Base-by-base conservation (phyloP, 2,329 filamentous ascomycete species). In the Chrysoporthe austroafricana region DNA sequence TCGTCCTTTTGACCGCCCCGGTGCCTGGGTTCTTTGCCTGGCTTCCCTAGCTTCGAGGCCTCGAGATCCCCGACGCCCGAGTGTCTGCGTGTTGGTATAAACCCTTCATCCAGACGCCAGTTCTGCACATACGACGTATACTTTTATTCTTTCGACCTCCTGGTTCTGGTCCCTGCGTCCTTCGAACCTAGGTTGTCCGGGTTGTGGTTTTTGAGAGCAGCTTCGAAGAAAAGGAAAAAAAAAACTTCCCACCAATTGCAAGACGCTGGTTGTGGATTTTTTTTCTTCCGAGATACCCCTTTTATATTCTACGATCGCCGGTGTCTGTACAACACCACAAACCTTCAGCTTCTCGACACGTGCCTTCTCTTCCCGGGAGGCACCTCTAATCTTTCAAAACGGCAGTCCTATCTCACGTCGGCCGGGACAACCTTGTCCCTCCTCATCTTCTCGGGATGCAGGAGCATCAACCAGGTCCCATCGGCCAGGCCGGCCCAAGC, bases 401-500 rank as follows among this genome's bases (percentile, higher is more conserved):
- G 91, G 91, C 91, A 85, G 88, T 92, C 79, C 83, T 93, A 84
- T 91, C 91, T 80, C 88, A 90, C 81, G 84, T 85, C 80, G 83
- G 88, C 83, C 88, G 91, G 92, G 92, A 95, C 91, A 91, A 85
- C 80, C 88, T 92, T 84, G 90, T 93, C 90, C 92, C 91, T 83
- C 90, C 91, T 86, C 91, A 94, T 85, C 86, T 93, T 78, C 89
- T 95, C 84, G 89, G 88, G 82, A 97, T 97, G 94, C 94, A 97
- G 88, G 91, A 92, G 81, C 89, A 93, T 81, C 90, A 67, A 54
- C 68, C 92, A 75, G 84, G 85, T 73, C 84, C 86, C 73, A 84
- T 87, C 72, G 85, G 82, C 74, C 86, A 86, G 73, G 83, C 85
- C 66, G 87, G 83, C 76, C 85, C 84, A 73, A 86, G 83, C 77